phyloP scores from a whole-genome alignment of 2,329 filamentous ascomycete species.

The Colletotrichum eremochloae region DNA sequence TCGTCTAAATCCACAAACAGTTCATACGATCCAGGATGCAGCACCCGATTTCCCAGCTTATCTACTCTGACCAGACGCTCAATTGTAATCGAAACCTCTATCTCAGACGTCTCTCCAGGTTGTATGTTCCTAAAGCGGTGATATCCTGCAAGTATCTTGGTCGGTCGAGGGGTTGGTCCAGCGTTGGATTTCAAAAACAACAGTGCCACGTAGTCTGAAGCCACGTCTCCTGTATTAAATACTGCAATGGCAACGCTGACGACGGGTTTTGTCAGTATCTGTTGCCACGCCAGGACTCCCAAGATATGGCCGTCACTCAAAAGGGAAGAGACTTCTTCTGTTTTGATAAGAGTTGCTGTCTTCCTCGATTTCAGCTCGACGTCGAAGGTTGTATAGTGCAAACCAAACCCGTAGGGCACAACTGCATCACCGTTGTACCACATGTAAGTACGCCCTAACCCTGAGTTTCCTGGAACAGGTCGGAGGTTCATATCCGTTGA shows the following conservation, averaged over 20 bases:
- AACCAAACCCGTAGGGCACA: constrained; percentile 66
- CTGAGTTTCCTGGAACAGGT: constrained; percentile 56
- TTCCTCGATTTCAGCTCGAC: constrained; percentile 34
- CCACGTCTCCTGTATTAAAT: constrained; percentile 60
- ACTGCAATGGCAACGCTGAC: constrained; percentile 57
- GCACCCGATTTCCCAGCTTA: constrained; percentile 61
- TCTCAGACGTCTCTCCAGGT: constrained; percentile 49
- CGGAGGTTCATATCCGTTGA: constrained; percentile 70
- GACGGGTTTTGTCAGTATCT: constrained; percentile 1
- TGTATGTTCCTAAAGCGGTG: constrained; percentile 56
- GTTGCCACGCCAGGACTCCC: constrained; percentile 12
- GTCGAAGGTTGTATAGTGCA: constrained; percentile 70
- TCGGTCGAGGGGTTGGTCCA: constrained; percentile 64
- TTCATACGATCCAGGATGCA: constrained; percentile 67
- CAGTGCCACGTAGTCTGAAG: constrained; percentile 67
- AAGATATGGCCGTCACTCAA: neutral
- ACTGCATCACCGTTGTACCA: constrained; percentile 66
- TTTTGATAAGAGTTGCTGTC: neutral
- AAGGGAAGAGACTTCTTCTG: neutral
- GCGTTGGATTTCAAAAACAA: constrained; percentile 61
- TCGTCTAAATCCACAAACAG: constrained; percentile 57
- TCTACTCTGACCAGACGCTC: constrained; percentile 64
- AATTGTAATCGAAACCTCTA: constrained; percentile 58
- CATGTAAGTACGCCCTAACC: constrained; percentile 65
- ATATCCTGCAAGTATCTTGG: constrained; percentile 66